These are phyloP conservation scores for Lasiosphaeria miniovina DNA, from an alignment of 495 filamentous ascomycete species.

Conservation along the genomic window DNA sequence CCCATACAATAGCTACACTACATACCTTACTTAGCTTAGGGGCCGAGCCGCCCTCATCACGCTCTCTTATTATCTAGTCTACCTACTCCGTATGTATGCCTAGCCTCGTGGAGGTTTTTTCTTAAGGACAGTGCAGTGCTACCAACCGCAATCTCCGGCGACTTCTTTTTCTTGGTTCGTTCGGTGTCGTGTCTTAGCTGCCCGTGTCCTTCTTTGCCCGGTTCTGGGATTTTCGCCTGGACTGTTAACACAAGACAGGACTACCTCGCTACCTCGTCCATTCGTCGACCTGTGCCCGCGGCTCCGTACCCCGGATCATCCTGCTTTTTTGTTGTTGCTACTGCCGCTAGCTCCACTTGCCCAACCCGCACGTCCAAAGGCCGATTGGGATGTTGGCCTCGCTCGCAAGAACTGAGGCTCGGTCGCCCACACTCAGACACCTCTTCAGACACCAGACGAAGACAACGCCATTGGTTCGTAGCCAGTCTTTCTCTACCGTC, in stretches of 20 bases:
- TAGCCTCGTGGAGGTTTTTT: slow-evolving; percentile 22
- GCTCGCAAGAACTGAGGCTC: slow-evolving; percentile 30
- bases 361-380: slow-evolving; percentile 8
- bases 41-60: too few relatives aligned
- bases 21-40: background rate
- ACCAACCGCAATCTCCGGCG: slow-evolving; percentile 21
- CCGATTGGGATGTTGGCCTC: slow-evolving; percentile 31
- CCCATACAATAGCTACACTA: background rate
- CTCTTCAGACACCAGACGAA: slow-evolving; percentile 22
- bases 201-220: too few relatives aligned
- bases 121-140: slow-evolving; percentile 12
- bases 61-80: slow-evolving; percentile 1
- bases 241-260: too few relatives aligned
- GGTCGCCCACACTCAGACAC: slow-evolving; percentile 33
- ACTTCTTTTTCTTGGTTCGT: slow-evolving; percentile 11
- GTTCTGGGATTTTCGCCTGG: too few relatives aligned
- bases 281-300: too few relatives aligned
- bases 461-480: slow-evolving; percentile 25
- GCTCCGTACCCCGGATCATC: too few relatives aligned
- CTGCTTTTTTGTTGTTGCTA: too few relatives aligned
- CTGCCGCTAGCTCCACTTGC: background rate
- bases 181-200: background rate
- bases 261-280: too few relatives aligned
- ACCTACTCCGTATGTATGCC: slow-evolving; percentile 14
- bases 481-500: background rate